Base-by-base conservation (phyloP, 768 basidiomycete genomes). In the Trametes meyenii region DNA sequence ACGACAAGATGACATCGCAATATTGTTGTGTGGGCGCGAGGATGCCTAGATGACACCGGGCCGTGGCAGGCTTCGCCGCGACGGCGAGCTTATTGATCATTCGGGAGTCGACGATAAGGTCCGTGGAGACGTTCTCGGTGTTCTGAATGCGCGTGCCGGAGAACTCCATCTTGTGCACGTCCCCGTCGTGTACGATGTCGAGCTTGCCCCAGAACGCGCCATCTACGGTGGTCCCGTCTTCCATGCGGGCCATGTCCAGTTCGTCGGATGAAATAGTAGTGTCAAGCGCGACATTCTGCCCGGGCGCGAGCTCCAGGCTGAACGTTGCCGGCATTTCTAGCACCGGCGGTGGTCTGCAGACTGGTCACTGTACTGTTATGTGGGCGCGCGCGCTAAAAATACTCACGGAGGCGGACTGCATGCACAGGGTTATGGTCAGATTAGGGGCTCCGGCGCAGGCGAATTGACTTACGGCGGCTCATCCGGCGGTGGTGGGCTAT, bases 151-250 rank as follows among this genome's bases (percentile, higher is more conserved):
- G 85, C 24, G 92, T 92, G 24, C 92, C 92, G 53, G 75, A 86
- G 71, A 94, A 94, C 67, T 93, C 92, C 82, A 94, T 83, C 58
- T 81, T 81, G 73, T 94, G 92, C 17, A 76, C 86, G 67, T 90
- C 89, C 35, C 86, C 89, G 1, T 83, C 77, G 69, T 94, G 92
- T 13, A 92, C 83, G 52, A 94, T 90, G 66, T 85, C 85, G 55
- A 94, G 84, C 70, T 93, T 93, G 4, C 92, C 92, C 90, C 89
- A 94, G 75, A 93, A 94, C 74, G 84, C 77, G 42, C 92, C 92
- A 50, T 91, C 92, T 19, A 94, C 92, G 23, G 85, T 78, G 14
- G 90, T 93, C 1, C 92, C 92, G 67, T 94, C 92, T 65, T 94
- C 92, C 88, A 92, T 92, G 51, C 90, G 83, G 2, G 92, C 89